Base-by-base conservation (phyloP, 1,139 yeast species). In the Candida labiduridarum region DNA sequence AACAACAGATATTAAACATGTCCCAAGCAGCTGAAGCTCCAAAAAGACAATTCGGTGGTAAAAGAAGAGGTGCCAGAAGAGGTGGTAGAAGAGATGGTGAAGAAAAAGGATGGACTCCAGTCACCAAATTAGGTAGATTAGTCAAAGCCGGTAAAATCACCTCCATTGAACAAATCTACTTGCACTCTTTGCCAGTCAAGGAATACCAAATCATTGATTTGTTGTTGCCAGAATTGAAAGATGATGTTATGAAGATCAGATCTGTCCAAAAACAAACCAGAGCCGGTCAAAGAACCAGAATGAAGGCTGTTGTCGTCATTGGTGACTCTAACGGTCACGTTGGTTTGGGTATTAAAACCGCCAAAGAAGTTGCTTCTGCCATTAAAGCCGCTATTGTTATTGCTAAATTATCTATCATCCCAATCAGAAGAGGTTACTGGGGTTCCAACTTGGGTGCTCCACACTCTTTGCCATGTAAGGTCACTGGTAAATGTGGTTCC, bases 361-460 rank as follows among this genome's bases (percentile, higher is more conserved):
- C 99, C 71, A 94, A 94, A 91, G 99, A 95, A 84, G 98, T 94
- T 71, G 99, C 99, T 69, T 91, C 97, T 70, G 98, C 99, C 75
- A 94, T 94, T 84, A 91, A 97, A 83, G 97, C 98, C 68, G 99
- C 99, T 70, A 92, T 94, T 83, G 85, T 90, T 84, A 92, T 94
- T 76, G 99, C 99, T 78, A 94, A 94, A 87, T 87, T 94, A 74
- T 88, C 97, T 65, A 89, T 94, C 79, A 91, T 95, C 76, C 99
- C 99, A 76, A 94, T 95, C 83, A 92, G 99, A 87, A 91, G 99
- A 87, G 99, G 99, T 85, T 94, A 94, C 94, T 94, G 99, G 99
- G 99, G 99, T 82, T 80, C 96, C 78, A 89, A 90, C 85, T 89
- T 94, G 80, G 99, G 99, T 87, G 87, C 89, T 79, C 99, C 99